Base-by-base conservation (phyloP, 2,329 filamentous ascomycete genomes). In the Colletotrichum sp. region DNA sequence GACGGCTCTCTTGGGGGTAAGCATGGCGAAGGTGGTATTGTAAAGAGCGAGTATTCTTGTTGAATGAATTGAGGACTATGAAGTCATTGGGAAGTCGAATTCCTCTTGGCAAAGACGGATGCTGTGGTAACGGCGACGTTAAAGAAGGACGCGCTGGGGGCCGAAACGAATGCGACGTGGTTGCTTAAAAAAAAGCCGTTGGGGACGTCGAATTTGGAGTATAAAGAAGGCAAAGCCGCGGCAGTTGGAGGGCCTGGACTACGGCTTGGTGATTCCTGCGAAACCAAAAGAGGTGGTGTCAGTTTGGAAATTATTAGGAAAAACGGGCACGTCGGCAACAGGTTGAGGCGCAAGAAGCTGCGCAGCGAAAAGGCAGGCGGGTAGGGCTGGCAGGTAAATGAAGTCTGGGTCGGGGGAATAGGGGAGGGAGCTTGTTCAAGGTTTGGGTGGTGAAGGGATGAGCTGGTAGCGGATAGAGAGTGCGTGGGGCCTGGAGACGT, bases 1-100 rank as follows among this genome's bases (percentile, higher is more conserved):
- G 77, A 98, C 84, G 81, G 94, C 94, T 85, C 94, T 93, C 82
- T 93, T 91, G 82, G 94, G 95, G 81, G 94, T 94, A 83, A 96
- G 90, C 95, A 98, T 98, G 75, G 82, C 86, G 82, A 28, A 28
- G 27, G 66, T 25, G 25, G 32, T 59, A 30, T 59, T 39, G 9
- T 64, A 52, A 74, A 72, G 67, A 68, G 22, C 39, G 63, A 28
- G 28, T 64, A 19, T 12, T 27, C 16, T 55, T 19, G 48, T 25
- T 61, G 70, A 60, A 22, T 28, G 57, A 64, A 71, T 39, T 25
- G 61, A 32, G 25, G 28, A 63, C 61, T 75, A 68, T 52, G 52
- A 19, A 64, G 70, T 57, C 48, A 78, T 69, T 22, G 28, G 36
- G 55, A 44, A 27, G n/a, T 61, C 16, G n/a, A 39, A 8, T 44